Evolutionary conservation across 148 eudicot species (phyloP).

Genomic region (Limonium bicolor): DNA sequence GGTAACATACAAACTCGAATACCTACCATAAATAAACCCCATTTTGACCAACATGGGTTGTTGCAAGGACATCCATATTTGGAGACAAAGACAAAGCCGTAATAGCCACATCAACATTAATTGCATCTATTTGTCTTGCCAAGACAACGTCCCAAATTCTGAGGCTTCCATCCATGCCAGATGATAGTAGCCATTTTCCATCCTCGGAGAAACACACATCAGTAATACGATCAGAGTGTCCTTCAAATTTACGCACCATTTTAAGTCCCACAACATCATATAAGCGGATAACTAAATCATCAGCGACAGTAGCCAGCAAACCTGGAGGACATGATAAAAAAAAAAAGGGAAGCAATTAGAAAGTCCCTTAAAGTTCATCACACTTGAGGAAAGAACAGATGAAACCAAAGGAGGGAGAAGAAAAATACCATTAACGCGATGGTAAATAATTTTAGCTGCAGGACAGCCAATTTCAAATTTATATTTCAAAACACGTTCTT

Average conservation of each 20-base stretch:
- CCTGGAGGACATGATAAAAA: conserved; percentile 22
- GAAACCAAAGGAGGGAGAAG: neutral
- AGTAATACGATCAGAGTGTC: conserved; percentile 81
- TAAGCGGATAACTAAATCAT: conserved; percentile 76
- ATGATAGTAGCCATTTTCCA: conserved; percentile 96
- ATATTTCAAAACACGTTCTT: conserved; percentile 50
- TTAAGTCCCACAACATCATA: conserved; percentile 81
- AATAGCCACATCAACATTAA: conserved; percentile 67
- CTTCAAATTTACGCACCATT: conserved; percentile 95
- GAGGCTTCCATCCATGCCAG: conserved; percentile 97
- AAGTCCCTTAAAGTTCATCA: no score
- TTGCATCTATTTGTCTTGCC: conserved; percentile 88
- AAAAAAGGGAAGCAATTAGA: neutral
- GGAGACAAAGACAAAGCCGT: conserved; percentile 93
- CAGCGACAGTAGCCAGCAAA: conserved; percentile 81
- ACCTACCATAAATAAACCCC: conserved; percentile 90
- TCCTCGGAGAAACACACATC: conserved; percentile 96
- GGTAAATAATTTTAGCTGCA: conserved; percentile 60
- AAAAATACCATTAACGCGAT: conserved; percentile 61
- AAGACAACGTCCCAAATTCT: conserved; percentile 94
- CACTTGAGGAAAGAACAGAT: neutral
- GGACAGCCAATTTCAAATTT: conserved; percentile 70
- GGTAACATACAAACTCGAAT: neutral
- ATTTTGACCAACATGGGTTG: conserved; percentile 91
- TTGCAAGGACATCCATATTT: conserved; percentile 96